Base-by-base conservation (phyloP, 805 yeast genomes). In the Wickerhamiella australiensis region DNA sequence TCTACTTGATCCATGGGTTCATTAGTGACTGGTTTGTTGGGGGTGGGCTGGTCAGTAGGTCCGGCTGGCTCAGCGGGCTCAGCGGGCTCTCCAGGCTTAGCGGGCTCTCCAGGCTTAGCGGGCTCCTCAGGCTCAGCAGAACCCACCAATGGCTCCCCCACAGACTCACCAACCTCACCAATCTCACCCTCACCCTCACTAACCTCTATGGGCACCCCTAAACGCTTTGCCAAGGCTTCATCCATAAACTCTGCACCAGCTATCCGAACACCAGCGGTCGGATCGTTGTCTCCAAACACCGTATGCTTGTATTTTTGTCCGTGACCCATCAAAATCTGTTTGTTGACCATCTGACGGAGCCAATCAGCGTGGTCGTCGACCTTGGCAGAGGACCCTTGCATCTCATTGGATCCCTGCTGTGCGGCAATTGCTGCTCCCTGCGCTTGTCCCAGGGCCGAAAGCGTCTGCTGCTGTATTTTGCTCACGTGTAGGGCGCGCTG, bases 251-350 rank as follows among this genome's bases (percentile, higher is more conserved):
- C 47, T 8, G 25, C 29, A 17, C 47, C 47, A 2, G 29, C 40
- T 6, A 35, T 22, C 6, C 35, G 22, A 17, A 17, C 48, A 43
- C 12, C 18, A 11, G 2, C 36, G 27, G 17, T 37, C 2, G 15
- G 25, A 17, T 18, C 40, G 3, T 26, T 37, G n/a, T 38, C 40
- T 50, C 56, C 56, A n/a, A 65, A 52, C 11, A 60, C 56, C 9
- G 69, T 63, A 26, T 61, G 61, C 25, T 53, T 57, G 54, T 63
- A 64, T 49, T 59, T 50, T 36, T 56, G 54, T 43, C 59, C 64
- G 26, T 64, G 66, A 9, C 68, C 68, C 46, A 65, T 59, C n/a
- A 60, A 54, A 2, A 57, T 56, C 51, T 64, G 65, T 43, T 63
- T 61, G 43, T 58, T 56, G 47, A 65, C 57, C 22, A 64, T 51